Evolutionary conservation across 345 rosid species (phyloP), one percentile per base, ranked within the genome.

Genomic region (Syzygium jambos): DNA sequence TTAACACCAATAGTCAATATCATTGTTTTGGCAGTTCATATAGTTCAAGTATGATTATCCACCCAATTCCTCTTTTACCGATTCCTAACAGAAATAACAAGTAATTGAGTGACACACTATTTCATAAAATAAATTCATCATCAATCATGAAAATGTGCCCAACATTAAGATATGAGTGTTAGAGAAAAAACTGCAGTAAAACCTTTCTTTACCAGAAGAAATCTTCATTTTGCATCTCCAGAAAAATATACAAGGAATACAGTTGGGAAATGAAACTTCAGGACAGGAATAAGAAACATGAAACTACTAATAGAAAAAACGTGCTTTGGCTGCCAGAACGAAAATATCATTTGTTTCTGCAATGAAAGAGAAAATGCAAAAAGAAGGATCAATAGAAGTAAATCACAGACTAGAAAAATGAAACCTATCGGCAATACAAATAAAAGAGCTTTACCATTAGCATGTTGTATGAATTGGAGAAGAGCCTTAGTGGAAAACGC

Each of bases 321-420:
- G 77, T 93, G 91, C 99, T 98, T 96, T 95, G 54, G 98, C 98
- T 85, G 97, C 98, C 84, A 97, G 96, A 88, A 92, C 93, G 90
- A 97, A 97, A 65, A 97, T 96, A 85, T 95, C 98, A 94, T 96
- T 97, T 86, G 97, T 95, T 88, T 96, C 99, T 96, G 97, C 87
- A 90, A 87, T 84, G 61, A 80, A 84, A 57, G n/a, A 55, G 57
- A n/a, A 8, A 53, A 55, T 77, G 56, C 52, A 85, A 38, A 38
- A 73, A 78, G 84, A 61, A 90, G 84, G 43, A 56, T 78, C 27
- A 82, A 61, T 25, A 85, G 51, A 82, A 51, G 52, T 34, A 34
- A 34, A 43, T 52, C 85, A 84, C 59, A 34, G n/a, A 23, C 41
- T 52, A 41, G 3, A 86, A 59, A 30, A 25, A 41, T 54, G 57